These are phyloP conservation scores for Lepidopterella palustris DNA, from an alignment of 495 filamentous ascomycete species.

Conservation along the genomic window DNA sequence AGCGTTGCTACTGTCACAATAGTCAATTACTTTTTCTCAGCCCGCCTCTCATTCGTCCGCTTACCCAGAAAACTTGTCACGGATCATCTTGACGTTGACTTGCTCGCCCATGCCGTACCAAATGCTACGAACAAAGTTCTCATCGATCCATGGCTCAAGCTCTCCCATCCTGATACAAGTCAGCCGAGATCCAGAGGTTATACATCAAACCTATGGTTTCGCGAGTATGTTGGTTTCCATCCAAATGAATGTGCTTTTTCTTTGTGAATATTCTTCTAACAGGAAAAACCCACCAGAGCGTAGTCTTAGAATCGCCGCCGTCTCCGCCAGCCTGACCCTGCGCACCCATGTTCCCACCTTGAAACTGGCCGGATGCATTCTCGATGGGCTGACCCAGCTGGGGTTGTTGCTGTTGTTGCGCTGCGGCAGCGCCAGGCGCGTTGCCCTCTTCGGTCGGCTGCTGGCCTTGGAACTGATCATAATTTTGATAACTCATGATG, in stretches of 20 bases:
- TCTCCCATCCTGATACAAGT: conserved; percentile 80
- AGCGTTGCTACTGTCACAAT: conserved; percentile 72
- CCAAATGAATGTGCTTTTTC: not conserved
- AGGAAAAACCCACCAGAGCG: conserved; percentile 59
- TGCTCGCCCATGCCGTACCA: conserved; percentile 86
- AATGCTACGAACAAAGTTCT: conserved; percentile 92
- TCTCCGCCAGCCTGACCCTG: conserved; percentile 47
- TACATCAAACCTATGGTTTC: not conserved
- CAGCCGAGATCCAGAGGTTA: not conserved
- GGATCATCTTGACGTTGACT: conserved; percentile 99
- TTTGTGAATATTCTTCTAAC: not conserved
- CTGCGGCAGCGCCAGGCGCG: conserved; percentile 23
- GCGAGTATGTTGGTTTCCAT: too few relatives aligned
- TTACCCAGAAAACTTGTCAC: conserved; percentile 98
- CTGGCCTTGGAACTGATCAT: conserved; percentile 33
- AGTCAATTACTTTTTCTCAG: conserved; percentile 39
- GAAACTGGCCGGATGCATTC: conserved; percentile 49
- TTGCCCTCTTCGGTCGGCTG: conserved; percentile 29
- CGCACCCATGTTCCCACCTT: conserved; percentile 48
- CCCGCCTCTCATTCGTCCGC: conserved; percentile 32
- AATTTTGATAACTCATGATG: conserved; percentile 30
- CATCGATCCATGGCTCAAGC: conserved; percentile 98
- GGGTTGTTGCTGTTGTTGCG: conserved; percentile 28
- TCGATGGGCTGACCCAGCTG: conserved; percentile 46
- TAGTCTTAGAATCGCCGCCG: conserved; percentile 66